Base-by-base conservation (phyloP, 345 rosid genomes). In the Linum usitatissimum region DNA sequence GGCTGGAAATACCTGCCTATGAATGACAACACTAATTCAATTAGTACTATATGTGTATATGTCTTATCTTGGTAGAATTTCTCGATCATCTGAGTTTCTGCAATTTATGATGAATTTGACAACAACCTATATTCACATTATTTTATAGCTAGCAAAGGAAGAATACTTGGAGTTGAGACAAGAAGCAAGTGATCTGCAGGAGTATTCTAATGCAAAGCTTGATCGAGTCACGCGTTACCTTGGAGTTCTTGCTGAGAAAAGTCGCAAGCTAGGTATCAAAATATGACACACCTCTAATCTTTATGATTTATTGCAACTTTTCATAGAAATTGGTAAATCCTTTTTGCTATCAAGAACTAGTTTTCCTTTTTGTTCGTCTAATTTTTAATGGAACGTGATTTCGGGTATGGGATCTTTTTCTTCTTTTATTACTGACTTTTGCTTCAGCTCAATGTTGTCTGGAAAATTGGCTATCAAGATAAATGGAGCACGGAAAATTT, bases 201-300 rank as follows among this genome's bases (percentile, higher is more conserved):
- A 92, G 69, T 92, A 92, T 71, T 87, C 95, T 59, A 85, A 78
- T 77, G 97, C 94, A 66, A 92, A 92, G 79, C 96, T 92, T 64
- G 88, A 89, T 14, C 83, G 99, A 68, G 90, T 92, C 63, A 87
- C 97, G 28, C 94, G 97, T 51, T 92, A 87, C 76, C 80, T 92
- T 21, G 97, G 97, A 68, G 99, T 82, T 72, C 86, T 92, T 60
- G 97, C 97, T 19, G 84, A 79, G 28, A 92, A 87, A 75, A 81
- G 84, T 64, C 83, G 81, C 75, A 87, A 89, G 68, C 76, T 85
- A 69, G 99, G 97, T 92, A 73, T 73, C 77, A 57, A 61, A 68
- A 34, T 34, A 34, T 34, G 38, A 5, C 38, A 34, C 8, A 34
- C 38, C 38, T 58, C 49, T 40, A 53, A 19, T 65, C 65, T 49